Evolutionary conservation across 2,329 filamentous ascomycete genomes (phyloP).

Genomic region (Thielaviopsis euricoi): DNA sequence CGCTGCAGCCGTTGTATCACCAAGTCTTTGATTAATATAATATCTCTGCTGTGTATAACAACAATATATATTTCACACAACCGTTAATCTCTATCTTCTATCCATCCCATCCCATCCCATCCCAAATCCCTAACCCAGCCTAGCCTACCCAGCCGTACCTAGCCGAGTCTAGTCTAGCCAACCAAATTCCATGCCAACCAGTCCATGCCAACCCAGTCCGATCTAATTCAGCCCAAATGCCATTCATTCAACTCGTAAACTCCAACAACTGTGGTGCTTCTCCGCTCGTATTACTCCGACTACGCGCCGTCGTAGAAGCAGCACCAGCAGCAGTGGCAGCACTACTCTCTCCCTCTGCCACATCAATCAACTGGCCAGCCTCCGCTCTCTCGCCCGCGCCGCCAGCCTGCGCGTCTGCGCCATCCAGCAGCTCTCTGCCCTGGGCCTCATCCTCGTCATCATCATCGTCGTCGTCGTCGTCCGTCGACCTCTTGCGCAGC

Average conservation of each 20-base stretch:
- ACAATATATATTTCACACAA: background rate
- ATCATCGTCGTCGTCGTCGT: constrained; percentile 36
- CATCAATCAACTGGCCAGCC: constrained; percentile 8
- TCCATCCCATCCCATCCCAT: too few species aligned
- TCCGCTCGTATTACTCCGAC: background rate
- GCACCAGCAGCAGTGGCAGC: background rate
- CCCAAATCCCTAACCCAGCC: background rate
- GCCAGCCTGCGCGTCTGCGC: constrained; percentile 54
- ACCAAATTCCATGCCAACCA: background rate
- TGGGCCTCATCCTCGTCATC: constrained; percentile 32
- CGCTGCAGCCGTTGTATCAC: too few species aligned
- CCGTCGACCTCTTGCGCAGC: constrained; percentile 26
- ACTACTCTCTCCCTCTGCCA: background rate
- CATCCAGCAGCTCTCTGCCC: constrained; percentile 56
- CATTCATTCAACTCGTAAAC: constrained; percentile 7
- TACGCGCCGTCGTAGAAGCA: background rate
- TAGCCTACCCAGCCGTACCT: too few species aligned
- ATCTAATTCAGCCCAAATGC: background rate
- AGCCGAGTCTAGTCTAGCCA: background rate
- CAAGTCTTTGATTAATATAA: too few species aligned
- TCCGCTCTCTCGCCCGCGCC: constrained; percentile 19
- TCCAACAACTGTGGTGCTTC: constrained; percentile 6
- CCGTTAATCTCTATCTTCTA: background rate
- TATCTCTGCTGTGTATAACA: background rate
- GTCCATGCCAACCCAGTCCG: background rate